Base-by-base conservation (phyloP, 2,329 filamentous ascomycete species). In the Penicillium sp. region DNA sequence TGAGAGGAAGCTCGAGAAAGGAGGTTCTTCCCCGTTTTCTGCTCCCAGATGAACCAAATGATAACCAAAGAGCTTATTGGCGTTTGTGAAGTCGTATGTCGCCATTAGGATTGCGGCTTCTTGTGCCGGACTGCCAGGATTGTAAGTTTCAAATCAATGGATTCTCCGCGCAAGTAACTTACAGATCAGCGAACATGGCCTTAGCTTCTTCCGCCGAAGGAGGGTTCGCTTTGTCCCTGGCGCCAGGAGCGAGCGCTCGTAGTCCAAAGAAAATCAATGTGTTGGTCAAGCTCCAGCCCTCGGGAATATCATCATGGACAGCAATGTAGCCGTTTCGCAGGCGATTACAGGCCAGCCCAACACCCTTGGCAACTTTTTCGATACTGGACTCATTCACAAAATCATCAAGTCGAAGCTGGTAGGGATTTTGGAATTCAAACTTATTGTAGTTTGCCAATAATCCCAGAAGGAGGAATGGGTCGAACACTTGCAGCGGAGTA, bases 401-500 rank as follows among this genome's bases (percentile, higher is more conserved):
- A 72, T 97, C 92, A 65, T 93, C 91, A 16, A 99, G 82, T 29
- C 93, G 89, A 59, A 95, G 79, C 65, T 94, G 88, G 66, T 99
- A 99, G 0, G 93, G 93, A 65, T 99, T 99, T 70, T 96, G 92
- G 54, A 95, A 93, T 73, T 99, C 94, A 68, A 99, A 99, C 73
- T 97, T 99, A 82, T 99, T 97, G 81, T 97, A 97, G 75, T 97
- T 99, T 61, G 90, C 89, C 50, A 99, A 79, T 4, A 97, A 80
- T 13, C 93, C 93, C 21, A 97, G 80, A 10, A 97, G 82, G 15
- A 88, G 84, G 62, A 97, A 91, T 0, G 93, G 88, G 55, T 89
- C 84, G 41, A 90, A 82, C 55, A 84, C 84, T 65, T 82, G 80
- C 18, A 80, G 76, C 34, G 83, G 79, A 25, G 82, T 80, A 57